Conservation (phyloP, 2,329 filamentous ascomycete species). For the Tolypocladium capitatum region DNA sequence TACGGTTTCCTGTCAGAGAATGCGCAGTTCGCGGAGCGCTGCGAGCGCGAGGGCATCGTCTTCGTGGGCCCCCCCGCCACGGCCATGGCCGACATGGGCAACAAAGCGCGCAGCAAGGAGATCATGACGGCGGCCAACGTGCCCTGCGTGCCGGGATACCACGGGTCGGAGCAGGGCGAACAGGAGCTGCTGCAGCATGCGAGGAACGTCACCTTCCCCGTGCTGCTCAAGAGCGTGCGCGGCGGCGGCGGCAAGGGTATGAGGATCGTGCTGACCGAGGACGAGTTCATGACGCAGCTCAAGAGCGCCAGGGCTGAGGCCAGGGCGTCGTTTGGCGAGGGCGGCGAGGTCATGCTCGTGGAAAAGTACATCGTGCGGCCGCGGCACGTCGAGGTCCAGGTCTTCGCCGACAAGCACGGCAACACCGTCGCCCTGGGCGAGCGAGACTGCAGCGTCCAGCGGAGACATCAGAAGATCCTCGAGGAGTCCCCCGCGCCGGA, state of each 20-base stretch:
- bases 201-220: constrained; percentile 53
- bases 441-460: constrained; percentile 76
- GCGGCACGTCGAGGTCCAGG: constrained; percentile 79
- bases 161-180: constrained; percentile 68
- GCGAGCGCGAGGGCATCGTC: constrained; percentile 76
- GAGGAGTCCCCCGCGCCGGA: constrained; percentile 77
- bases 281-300: constrained; percentile 59
- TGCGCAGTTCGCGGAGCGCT: constrained; percentile 74
- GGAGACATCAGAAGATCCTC: constrained; percentile 80
- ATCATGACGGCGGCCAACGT: constrained; percentile 96
- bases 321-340: constrained; percentile 65
- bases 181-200: constrained; percentile 53
- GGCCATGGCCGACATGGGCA: constrained; percentile 81
- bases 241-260: constrained; percentile 80
- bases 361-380: constrained; percentile 71
- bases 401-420: constrained; percentile 73
- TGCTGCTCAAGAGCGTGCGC: constrained; percentile 67
- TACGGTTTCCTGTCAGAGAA: constrained; percentile 97
- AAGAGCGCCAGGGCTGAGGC: constrained; percentile 64
- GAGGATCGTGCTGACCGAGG: constrained; percentile 55
- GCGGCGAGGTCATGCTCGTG: constrained; percentile 68
- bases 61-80: constrained; percentile 85
- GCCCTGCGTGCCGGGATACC: constrained; percentile 91
- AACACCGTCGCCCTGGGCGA: constrained; percentile 76
- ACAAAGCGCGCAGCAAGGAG: constrained; percentile 86